phyloP scores from a whole-genome alignment of 805 yeast species.

The Candida wancherniae region DNA sequence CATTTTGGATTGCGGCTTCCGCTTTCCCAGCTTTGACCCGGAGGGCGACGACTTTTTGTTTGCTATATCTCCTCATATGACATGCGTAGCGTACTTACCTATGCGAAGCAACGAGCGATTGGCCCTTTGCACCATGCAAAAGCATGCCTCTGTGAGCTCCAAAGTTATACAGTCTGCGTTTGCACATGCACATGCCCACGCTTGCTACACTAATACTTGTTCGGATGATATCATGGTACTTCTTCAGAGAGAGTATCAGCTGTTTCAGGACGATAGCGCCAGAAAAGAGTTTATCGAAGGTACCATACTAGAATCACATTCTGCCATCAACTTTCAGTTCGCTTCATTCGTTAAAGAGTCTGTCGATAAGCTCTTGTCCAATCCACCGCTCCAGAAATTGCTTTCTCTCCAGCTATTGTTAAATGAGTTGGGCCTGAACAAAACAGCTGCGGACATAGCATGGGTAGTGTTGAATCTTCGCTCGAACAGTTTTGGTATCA shows the following conservation, averaged over 20 bases:
- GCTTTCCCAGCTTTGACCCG: conserved; percentile 36
- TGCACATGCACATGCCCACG: conserved; percentile 59
- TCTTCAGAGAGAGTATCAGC: conserved; percentile 32
- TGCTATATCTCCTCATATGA: conserved; percentile 48
- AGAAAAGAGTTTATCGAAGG: conserved; percentile 31
- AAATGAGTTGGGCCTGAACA: conserved; percentile 40
- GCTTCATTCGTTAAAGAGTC: conserved; percentile 64
- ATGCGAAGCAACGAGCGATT: conserved; percentile 5
- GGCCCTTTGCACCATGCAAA: conserved; percentile 3
- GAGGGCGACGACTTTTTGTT: conserved; percentile 19
- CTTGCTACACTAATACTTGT: conserved; percentile 62
- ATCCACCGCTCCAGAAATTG: conserved; percentile 73
- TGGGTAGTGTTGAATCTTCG: conserved; percentile 65
- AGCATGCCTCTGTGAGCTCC: conserved; percentile 17
- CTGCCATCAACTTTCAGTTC: conserved; percentile 68
- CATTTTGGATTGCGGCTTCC: conserved; percentile 52
- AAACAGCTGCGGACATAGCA: conserved; percentile 45
- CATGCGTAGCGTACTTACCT: conserved; percentile 34
- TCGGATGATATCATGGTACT: conserved; percentile 67
- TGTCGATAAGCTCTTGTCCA: conserved; percentile 67
- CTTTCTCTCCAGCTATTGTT: conserved; percentile 64
- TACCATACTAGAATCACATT: conserved; percentile 61
- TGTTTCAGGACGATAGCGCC: conserved; percentile 12
- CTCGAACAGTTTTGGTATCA: conserved; percentile 64
- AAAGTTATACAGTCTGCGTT: conserved; percentile 51